Conservation (phyloP, 2,329 filamentous ascomycete genomes). For the Bimuria novae-zelandiae region DNA sequence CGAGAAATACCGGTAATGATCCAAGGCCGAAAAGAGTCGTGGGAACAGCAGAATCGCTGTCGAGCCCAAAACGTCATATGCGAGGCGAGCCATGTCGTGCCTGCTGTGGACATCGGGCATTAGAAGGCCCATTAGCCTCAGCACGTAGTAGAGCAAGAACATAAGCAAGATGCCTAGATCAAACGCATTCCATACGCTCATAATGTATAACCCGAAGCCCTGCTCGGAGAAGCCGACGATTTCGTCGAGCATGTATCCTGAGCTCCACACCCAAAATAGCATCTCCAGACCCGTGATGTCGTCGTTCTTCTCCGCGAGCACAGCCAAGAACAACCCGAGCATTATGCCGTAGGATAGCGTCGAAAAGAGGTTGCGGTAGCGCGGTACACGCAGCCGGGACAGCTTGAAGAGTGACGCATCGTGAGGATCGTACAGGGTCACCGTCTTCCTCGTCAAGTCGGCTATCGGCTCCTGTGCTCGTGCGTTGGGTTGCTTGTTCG, state of each 20-base stretch:
- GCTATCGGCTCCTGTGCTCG: slow-evolving; percentile 23
- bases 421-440: slow-evolving; percentile 85
- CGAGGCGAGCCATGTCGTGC: slow-evolving; percentile 76
- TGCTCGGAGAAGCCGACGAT: slow-evolving; percentile 96
- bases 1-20: slow-evolving; percentile 95
- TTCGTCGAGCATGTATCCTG: slow-evolving; percentile 95
- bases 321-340: slow-evolving; percentile 82
- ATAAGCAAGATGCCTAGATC: slow-evolving; percentile 87
- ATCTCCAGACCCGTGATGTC: slow-evolving; percentile 84
- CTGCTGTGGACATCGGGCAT: slow-evolving; percentile 68
- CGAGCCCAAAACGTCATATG: slow-evolving; percentile 91
- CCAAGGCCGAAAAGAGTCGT: slow-evolving; percentile 87
- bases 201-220: slow-evolving; percentile 93
- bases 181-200: slow-evolving; percentile 98
- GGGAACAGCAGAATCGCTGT: slow-evolving; percentile 90
- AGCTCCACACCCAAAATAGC: slow-evolving; percentile 97
- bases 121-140: slow-evolving; percentile 86
- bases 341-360: slow-evolving; percentile 85
- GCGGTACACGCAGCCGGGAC: slow-evolving; percentile 85
- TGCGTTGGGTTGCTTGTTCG: slow-evolving; percentile 22
- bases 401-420: slow-evolving; percentile 91
- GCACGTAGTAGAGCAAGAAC: slow-evolving; percentile 85
- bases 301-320: slow-evolving; percentile 74
- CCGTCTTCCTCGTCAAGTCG: slow-evolving; percentile 68
- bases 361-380: slow-evolving; percentile 88